Base-by-base conservation (phyloP, 495 filamentous ascomycete species). In the Aspergillus nanangensis region DNA sequence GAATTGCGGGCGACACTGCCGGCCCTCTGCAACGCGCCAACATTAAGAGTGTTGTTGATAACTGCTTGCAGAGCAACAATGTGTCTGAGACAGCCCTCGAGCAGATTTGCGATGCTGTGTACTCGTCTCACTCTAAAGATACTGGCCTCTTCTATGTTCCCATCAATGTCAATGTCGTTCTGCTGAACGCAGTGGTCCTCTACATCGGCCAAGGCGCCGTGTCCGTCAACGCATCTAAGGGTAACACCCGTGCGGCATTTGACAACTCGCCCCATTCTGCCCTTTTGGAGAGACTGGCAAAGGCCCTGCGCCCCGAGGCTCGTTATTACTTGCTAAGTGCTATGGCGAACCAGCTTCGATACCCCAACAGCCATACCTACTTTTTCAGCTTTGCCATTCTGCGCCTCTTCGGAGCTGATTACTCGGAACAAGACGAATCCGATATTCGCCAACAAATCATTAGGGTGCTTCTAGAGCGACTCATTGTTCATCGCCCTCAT, bases 301-400 rank as follows among this genome's bases (percentile, higher is more conserved):
- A 84, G 46, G 82, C 83, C 37, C 68, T 93, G 34, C 70, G 72
- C 8, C 84, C 90, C 3, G 88, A 94, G 57, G 79, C 81, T 10
- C 85, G 90, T 31, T 95, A 95, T 68, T 87, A 88, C 61, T 71
- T 99, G 41, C 58, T 96, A 36, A 80, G 75, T 58, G 86, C 86
- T 37, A 92, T 97, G 65, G 78, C 87, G 35, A 93, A 96, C 66
- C 89, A 96, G 65, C 82, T 99, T 21, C 85, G 94, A 37, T 93
- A 87, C 55, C 86, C 90, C 2, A 95, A 90, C 58, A 84, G 82
- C 53, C 80, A 91, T 56, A 97, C 93, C 14, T 85, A 94, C 57
- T 97, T 91, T 70, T 99, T 96, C 69, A 88, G 82, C 62, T 87
- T 90, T 60, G 80, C 87, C 13, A 77, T 96, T 14, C 76, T 96